phyloP scores from a whole-genome alignment of 2,329 filamentous ascomycete genomes.

The Claviceps humidiphila region DNA sequence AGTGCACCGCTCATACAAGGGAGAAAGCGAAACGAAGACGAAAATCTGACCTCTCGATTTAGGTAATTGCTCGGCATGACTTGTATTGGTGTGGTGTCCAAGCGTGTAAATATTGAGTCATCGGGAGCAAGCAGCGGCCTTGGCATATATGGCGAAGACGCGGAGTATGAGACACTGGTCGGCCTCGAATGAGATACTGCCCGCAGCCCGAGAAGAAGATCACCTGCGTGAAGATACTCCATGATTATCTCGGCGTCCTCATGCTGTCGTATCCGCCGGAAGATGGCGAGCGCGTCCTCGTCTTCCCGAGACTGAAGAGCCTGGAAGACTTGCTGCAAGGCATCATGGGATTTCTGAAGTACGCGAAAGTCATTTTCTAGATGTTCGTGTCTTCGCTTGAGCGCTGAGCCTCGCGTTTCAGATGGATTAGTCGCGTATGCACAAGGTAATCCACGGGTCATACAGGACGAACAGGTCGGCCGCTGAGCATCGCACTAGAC shows the following conservation, averaged over 20 bases:
- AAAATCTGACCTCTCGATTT: not conserved
- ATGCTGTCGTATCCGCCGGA: not conserved
- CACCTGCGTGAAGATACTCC: not conserved
- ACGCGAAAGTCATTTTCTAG: not conserved
- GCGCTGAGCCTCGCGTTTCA: not conserved
- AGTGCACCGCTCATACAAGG: not conserved
- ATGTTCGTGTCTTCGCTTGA: not conserved
- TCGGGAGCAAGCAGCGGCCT: not conserved
- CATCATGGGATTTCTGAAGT: not conserved
- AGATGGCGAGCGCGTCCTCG: not conserved
- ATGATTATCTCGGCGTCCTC: not conserved
- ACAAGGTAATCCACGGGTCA: not conserved
- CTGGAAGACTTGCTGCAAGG: not conserved
- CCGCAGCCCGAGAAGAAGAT: conserved; percentile 1
- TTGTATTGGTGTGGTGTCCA: not conserved
- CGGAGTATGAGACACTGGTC: not conserved
- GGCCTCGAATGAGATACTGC: not conserved
- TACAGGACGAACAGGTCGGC: not conserved
- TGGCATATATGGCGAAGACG: not conserved
- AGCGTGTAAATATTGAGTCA: not conserved
- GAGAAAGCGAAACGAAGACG: not conserved
- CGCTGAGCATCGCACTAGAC: not conserved
- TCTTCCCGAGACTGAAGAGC: not conserved
- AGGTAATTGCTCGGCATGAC: not conserved
- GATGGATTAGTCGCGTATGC: not conserved